phyloP scores from a whole-genome alignment of 2,329 filamentous ascomycete species.

The Colletotrichum chrysophilum region DNA sequence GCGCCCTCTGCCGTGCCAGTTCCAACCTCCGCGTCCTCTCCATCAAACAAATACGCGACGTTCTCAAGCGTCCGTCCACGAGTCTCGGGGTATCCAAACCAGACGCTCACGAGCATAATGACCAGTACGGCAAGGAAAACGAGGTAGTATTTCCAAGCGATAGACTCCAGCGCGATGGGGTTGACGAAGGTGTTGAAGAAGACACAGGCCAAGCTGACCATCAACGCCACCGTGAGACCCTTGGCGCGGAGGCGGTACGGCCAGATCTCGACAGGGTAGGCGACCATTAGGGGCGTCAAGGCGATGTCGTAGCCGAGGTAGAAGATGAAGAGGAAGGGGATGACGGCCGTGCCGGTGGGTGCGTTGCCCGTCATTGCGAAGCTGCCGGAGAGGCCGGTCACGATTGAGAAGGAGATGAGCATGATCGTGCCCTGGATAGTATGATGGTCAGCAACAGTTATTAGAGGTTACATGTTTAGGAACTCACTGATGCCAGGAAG shows the following conservation, averaged over 20 bases:
- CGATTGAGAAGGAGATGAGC: not conserved
- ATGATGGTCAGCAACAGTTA: not conserved
- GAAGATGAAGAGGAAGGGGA: not conserved
- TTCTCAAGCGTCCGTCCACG: not conserved
- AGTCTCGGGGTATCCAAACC: not conserved
- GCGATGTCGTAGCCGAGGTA: not conserved
- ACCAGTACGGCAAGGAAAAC: not conserved
- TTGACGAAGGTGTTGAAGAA: not conserved
- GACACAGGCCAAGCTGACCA: not conserved
- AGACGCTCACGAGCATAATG: not conserved
- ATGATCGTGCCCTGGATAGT: not conserved
- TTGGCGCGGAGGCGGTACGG: not conserved
- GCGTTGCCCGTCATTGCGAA: not conserved
- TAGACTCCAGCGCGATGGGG: not conserved
- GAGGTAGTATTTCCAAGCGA: not conserved
- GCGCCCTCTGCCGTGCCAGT: not conserved
- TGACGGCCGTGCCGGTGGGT: not conserved
- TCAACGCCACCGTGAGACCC: not conserved
- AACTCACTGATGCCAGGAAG: not conserved
- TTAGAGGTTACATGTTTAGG: slow-evolving; percentile 20
- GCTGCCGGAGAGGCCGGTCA: not conserved
- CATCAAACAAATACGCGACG: not conserved
- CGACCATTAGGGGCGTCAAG: not conserved
- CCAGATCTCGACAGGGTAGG: not conserved
- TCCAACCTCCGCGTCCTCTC: not conserved